phyloP scores from a whole-genome alignment of 768 basidiomycete species.

The Mycena pura region DNA sequence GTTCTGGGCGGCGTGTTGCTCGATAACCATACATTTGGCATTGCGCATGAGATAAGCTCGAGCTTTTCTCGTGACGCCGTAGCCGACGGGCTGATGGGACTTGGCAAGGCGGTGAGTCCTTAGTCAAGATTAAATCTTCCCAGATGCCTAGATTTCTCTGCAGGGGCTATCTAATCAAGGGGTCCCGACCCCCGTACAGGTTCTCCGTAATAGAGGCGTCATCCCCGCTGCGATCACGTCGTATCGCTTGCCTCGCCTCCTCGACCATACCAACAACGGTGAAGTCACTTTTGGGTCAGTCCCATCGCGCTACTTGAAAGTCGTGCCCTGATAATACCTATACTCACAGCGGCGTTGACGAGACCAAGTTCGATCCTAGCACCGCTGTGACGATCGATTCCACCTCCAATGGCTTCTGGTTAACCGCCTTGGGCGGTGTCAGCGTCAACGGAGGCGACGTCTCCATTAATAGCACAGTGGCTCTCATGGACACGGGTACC shows the following conservation, averaged over 20 bases:
- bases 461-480: neutral
- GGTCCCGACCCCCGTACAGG: conserved; percentile 62
- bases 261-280: conserved; percentile 61
- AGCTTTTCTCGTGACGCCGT: conserved; percentile 33
- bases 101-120: conserved; percentile 35
- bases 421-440: conserved; percentile 7
- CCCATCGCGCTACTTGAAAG: too few relatives aligned
- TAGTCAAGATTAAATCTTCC: neutral
- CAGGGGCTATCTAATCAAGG: conserved; percentile 59
- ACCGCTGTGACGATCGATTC: conserved; percentile 73
- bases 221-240: conserved; percentile 65
- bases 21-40: conserved; percentile 63
- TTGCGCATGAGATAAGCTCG: conserved; percentile 40
- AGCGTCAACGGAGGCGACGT: conserved; percentile 7
- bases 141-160: neutral
- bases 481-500: conserved; percentile 27
- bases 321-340: neutral
- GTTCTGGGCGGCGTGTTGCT: conserved; percentile 63
- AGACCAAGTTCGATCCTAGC: conserved; percentile 64
- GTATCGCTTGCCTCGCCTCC: conserved; percentile 69
- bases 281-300: conserved; percentile 76
- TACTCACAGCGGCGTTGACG: conserved; percentile 60
- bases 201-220: conserved; percentile 53
- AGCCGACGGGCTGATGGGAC: conserved; percentile 69
- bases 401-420: conserved; percentile 75